Evolutionary conservation across 805 yeast species (phyloP).

Genomic region (Clavispora fructus): DNA sequence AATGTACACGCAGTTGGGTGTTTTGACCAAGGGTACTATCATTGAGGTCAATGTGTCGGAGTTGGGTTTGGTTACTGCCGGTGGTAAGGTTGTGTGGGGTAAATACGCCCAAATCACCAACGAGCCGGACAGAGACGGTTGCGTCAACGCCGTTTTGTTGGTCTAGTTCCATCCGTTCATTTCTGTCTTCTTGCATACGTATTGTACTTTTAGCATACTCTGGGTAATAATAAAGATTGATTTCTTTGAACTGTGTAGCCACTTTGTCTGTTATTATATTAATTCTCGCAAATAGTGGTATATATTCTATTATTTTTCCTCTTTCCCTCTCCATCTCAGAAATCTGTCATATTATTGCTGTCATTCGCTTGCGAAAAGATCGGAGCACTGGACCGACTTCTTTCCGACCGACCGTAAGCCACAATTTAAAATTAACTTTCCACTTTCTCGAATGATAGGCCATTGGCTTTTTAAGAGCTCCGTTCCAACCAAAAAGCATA

Average conservation of each 20-base stretch:
- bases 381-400: conserved; percentile 26
- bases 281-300: background rate
- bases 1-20: conserved; percentile 97
- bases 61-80: conserved; percentile 95
- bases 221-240: conserved; percentile 3
- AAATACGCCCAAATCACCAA: conserved; percentile 98
- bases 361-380: conserved; percentile 25
- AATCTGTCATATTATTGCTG: no score
- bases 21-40: conserved; percentile 94
- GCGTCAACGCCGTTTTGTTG: conserved; percentile 51
- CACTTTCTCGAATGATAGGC: conserved; percentile 39
- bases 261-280: background rate
- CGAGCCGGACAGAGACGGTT: conserved; percentile 99
- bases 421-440: conserved; percentile 37
- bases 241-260: background rate
- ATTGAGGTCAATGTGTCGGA: conserved; percentile 98
- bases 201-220: conserved; percentile 7
- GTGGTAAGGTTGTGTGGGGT: conserved; percentile 99
- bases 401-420: conserved; percentile 39
- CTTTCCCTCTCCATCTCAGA: background rate
- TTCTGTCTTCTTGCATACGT: conserved; percentile 7
- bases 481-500: conserved; percentile 37
- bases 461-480: conserved; percentile 35
- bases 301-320: background rate
- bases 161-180: conserved; percentile 12